These are phyloP conservation scores for Botrytis deweyae DNA, from an alignment of 2,329 filamentous ascomycete genomes.

Conservation along the genomic window DNA sequence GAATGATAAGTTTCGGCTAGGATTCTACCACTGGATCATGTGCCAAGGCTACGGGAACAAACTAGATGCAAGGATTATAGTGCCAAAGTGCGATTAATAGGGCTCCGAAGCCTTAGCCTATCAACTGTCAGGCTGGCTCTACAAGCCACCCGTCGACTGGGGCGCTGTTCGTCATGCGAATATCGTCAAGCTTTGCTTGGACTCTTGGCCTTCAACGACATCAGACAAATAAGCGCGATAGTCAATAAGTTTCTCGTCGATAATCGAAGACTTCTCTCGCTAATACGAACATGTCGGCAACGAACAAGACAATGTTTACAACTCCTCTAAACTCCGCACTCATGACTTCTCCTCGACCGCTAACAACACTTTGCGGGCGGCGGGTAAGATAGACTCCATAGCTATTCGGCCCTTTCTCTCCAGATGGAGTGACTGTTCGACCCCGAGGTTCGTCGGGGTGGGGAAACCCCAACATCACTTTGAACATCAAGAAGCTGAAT, in stretches of 20 bases:
- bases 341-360: neutral
- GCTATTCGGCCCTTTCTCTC: conserved; percentile 14
- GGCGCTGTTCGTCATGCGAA: neutral
- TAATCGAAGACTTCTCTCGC: neutral
- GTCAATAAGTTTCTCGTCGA: neutral
- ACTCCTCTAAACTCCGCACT: neutral
- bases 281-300: neutral
- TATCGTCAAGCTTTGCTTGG: conserved; percentile 2
- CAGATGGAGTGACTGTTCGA: conserved; percentile 8
- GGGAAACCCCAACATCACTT: neutral
- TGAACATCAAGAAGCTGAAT: neutral
- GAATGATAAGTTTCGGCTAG: neutral
- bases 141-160: neutral
- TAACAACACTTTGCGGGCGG: neutral
- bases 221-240: neutral
- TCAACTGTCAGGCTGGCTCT: neutral
- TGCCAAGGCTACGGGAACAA: conserved; percentile 1
- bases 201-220: neutral
- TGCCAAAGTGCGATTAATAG: neutral
- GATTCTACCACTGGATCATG: neutral
- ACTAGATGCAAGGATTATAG: neutral
- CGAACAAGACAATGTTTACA: neutral
- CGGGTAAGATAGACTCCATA: neutral
- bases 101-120: neutral
- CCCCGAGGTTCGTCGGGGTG: conserved; percentile 7